phyloP scores from a whole-genome alignment of 2,329 filamentous ascomycete species.

The Aspergillus quadricinctus region DNA sequence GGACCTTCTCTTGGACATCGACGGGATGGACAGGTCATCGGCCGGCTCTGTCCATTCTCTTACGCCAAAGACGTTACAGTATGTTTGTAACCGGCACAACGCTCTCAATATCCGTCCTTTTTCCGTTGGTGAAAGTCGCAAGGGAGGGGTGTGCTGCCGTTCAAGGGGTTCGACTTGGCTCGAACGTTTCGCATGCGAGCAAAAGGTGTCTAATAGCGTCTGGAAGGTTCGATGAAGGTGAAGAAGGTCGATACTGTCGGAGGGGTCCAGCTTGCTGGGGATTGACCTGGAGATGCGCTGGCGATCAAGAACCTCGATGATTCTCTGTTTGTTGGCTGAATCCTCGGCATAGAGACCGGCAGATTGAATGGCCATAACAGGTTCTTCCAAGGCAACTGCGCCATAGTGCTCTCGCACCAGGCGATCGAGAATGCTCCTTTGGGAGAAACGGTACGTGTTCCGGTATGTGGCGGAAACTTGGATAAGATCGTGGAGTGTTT shows the following conservation, averaged over 20 bases:
- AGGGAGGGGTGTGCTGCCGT: neutral
- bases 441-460: conserved; percentile 7
- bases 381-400: conserved; percentile 9
- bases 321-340: conserved; percentile 4
- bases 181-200: conserved; percentile 1
- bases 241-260: conserved; percentile 7
- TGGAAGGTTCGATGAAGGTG: conserved; percentile 7
- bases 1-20: neutral
- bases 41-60: conserved; percentile 9
- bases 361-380: conserved; percentile 10
- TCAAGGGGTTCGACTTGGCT: neutral
- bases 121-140: conserved; percentile 2
- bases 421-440: conserved; percentile 7
- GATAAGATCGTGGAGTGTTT: conserved; percentile 8
- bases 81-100: conserved; percentile 14
- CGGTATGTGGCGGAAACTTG: conserved; percentile 9
- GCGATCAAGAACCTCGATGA: conserved; percentile 10
- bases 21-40: neutral
- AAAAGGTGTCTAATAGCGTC: conserved; percentile 2
- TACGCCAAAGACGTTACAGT: conserved; percentile 14
- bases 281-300: conserved; percentile 1
- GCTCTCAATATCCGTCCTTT: conserved; percentile 11
- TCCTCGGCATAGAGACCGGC: conserved; percentile 11
- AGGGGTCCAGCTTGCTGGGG: neutral
- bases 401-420: conserved; percentile 7